A percentile compares a stretch with the other conserved stretches of the same genome.
These are phyloP conservation scores for Fusarium dimerum DNA, from an alignment of 2,329 filamentous ascomycete genomes.

Conservation along the genomic window DNA sequence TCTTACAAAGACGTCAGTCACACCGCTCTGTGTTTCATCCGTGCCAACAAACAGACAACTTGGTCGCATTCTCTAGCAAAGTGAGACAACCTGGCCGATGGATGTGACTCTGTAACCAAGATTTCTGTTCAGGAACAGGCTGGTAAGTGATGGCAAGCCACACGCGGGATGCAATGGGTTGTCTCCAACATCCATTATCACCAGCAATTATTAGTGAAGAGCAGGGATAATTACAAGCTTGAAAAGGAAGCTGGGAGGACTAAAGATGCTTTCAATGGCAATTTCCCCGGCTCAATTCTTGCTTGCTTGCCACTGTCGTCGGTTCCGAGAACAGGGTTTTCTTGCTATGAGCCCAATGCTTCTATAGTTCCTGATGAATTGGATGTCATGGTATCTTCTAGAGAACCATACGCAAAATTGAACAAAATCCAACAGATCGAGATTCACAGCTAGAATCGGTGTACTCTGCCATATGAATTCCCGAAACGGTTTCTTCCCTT, in stretches of 20 bases:
- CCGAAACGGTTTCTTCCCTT: constrained; percentile 1
- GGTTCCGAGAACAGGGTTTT: too few relatives aligned
- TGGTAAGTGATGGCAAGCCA: background rate
- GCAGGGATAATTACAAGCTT: background rate
- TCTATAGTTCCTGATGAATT: too few relatives aligned
- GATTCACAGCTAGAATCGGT: background rate
- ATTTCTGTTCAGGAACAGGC: background rate
- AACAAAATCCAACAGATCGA: background rate
- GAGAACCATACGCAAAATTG: background rate
- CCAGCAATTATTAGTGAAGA: background rate
- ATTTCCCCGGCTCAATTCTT: background rate
- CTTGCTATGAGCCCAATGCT: too few relatives aligned
- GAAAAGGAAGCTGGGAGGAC: background rate
- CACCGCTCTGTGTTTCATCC: background rate
- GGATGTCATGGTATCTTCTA: background rate
- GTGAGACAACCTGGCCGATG: background rate
- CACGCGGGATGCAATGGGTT: background rate
- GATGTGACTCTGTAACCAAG: background rate
- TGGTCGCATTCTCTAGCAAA: background rate
- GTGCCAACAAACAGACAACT: background rate
- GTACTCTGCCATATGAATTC: background rate
- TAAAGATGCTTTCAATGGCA: background rate
- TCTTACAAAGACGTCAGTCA: background rate
- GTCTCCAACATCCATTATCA: background rate
- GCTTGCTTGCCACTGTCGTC: background rate